A percentile compares a stretch with the other conserved stretches of the same genome.
phyloP scores from a whole-genome alignment of 371 early-diverging fungal genomes.

The Mortierella polycephala region DNA sequence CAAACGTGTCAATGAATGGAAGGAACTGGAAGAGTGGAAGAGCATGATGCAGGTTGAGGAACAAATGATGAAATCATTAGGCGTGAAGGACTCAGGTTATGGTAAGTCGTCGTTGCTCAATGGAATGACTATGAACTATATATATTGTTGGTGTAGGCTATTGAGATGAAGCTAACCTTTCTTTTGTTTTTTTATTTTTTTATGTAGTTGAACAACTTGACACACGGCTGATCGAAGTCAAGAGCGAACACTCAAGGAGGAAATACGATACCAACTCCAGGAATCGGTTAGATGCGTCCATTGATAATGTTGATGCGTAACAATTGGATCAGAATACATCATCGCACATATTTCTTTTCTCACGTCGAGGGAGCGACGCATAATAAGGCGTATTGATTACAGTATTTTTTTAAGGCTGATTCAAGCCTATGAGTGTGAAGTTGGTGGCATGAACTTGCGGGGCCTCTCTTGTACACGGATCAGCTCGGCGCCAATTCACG shows the following conservation, averaged over 20 bases:
- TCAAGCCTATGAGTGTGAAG: too few relatives aligned
- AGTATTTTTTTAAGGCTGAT: too few relatives aligned
- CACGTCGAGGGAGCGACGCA: too few relatives aligned
- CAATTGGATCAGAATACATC: too few relatives aligned
- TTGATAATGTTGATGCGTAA: too few relatives aligned
- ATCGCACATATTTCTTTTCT: too few relatives aligned
- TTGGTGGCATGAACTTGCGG: too few relatives aligned
- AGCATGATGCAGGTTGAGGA: conserved; percentile 36
- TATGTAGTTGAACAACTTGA: conserved; percentile 13
- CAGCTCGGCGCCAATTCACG: too few relatives aligned
- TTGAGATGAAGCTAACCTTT: not conserved
- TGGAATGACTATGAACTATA: not conserved
- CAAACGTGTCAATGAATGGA: conserved; percentile 39
- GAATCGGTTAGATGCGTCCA: not conserved
- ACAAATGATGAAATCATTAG: conserved; percentile 13
- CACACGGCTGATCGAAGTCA: conserved; percentile 1
- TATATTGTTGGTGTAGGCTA: too few relatives aligned
- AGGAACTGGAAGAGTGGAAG: conserved; percentile 27
- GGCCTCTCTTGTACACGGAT: too few relatives aligned
- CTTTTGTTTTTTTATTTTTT: not conserved
- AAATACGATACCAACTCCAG: conserved; percentile 20
- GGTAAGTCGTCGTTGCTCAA: conserved; percentile 14
- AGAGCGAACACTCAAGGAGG: conserved; percentile 40
- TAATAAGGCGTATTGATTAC: too few relatives aligned
- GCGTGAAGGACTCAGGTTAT: conserved; percentile 35